Base-by-base conservation (phyloP, 1,284 basidiomycete species). In the Boletus smithii region DNA sequence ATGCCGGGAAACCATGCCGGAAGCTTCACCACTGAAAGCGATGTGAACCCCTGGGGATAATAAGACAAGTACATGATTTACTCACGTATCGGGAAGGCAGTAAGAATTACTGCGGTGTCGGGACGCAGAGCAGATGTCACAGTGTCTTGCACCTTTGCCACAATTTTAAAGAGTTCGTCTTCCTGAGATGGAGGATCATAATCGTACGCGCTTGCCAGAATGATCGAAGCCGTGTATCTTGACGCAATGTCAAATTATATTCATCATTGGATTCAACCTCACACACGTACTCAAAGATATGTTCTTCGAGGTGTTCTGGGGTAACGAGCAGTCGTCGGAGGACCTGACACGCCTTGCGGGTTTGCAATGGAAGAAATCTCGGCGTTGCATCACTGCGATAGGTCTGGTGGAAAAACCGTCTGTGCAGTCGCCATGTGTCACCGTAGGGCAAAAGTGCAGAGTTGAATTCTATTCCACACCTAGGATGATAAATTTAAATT, bases 381-480 rank as follows among this genome's bases (percentile, higher is more conserved):
- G n/a, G 32, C 2, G 17, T n/a, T 4, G 37, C 32, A 17, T 46
- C 37, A 8, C 23, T 11, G 11, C 9, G 35, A n/a, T 24, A 66
- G 27, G 53, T 48, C 37, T 67, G 58, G 17, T 72, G 66, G 34
- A 69, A 66, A 13, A 71, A 47, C 14, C 60, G 59, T 23, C 73
- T 55, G 26, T 68, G 65, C 1, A 55, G 49, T 13, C 69, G 65
- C 73, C 73, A 76, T 32, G 47, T 49, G 3, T 68, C 59, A 3
- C 65, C 64, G 42, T 75, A 74, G 5, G 57, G 58, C 42, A 69
- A 53, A 3, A 72, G 54, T 0, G 47, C 62, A 0, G 58, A 35
- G 27, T 57, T 65, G 51, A 68, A 72, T 10, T 61, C 64, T 56
- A 69, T 64, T 7, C 69, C 72, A 49, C 67, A 65, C 8, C 73